Conservation (phyloP, 306 rosid genomes). For the Ammopiptanthus mongolicus region DNA sequence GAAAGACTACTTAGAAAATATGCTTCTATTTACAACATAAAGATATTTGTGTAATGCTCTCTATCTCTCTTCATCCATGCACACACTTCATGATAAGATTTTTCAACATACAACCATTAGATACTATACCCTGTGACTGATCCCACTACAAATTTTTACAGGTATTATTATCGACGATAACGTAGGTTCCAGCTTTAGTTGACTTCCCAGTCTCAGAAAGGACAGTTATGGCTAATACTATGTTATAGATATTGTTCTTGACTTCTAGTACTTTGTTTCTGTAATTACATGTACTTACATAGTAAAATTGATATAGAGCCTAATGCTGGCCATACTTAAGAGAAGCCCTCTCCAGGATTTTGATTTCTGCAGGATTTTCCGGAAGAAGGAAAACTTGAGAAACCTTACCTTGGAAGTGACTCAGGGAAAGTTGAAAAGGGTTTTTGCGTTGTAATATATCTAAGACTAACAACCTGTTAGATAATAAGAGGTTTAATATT, state of each 20-base stretch:
- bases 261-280: neutral
- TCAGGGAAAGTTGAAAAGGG: too few species aligned
- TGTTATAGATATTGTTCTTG: neutral
- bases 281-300: neutral
- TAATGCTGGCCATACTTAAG: too few species aligned
- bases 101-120: neutral
- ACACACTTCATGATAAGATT: neutral
- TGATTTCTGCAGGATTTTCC: too few species aligned
- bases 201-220: neutral
- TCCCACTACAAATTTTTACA: slow-evolving; percentile 26
- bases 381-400: too few species aligned
- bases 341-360: too few species aligned
- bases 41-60: slow-evolving; percentile 59
- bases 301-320: too few species aligned
- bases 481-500: too few species aligned
- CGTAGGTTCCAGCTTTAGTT: slow-evolving; percentile 13
- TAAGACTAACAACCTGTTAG: too few species aligned
- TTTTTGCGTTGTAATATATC: too few species aligned
- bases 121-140: neutral
- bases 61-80: neutral
- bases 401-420: too few species aligned
- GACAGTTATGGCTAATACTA: neutral
- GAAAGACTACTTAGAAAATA: slow-evolving; percentile 91
- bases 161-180: slow-evolving; percentile 68
- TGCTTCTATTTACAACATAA: slow-evolving; percentile 62